These are phyloP conservation scores for Fusarium robinianum DNA, from an alignment of 2,329 filamentous ascomycete species.

Conservation along the genomic window DNA sequence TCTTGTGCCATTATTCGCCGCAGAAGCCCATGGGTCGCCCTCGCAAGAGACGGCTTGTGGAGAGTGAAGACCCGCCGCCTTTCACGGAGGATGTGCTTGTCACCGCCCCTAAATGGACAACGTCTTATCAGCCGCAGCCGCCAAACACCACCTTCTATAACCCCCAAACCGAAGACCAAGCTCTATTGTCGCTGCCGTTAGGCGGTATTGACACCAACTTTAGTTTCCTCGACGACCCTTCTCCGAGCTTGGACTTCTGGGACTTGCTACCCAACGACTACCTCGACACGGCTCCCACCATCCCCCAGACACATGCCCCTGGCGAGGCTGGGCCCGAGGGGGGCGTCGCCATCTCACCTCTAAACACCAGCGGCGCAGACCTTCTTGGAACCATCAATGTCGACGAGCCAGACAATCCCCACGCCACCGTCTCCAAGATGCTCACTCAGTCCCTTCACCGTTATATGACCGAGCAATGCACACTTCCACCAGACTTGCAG, in stretches of 20 bases:
- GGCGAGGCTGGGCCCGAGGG: conserved; percentile 12
- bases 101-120: background rate
- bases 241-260: conserved; percentile 42
- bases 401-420: conserved; percentile 36
- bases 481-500: conserved; percentile 17
- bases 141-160: background rate
- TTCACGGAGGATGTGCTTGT: conserved; percentile 6
- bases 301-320: conserved; percentile 23
- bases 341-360: conserved; percentile 8
- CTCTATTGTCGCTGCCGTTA: conserved; percentile 7
- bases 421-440: conserved; percentile 38
- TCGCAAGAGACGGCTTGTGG: conserved; percentile 56
- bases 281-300: conserved; percentile 19
- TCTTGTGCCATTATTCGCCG: conserved; percentile 63
- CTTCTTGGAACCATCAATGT: conserved; percentile 42
- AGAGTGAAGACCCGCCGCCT: conserved; percentile 38
- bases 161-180: conserved; percentile 10
- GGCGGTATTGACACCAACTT: conserved; percentile 40
- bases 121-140: background rate
- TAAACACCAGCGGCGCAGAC: conserved; percentile 35
- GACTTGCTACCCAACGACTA: conserved; percentile 43
- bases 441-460: conserved; percentile 36
- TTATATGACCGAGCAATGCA: conserved; percentile 32
- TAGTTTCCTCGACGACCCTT: conserved; percentile 41
- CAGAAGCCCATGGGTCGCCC: conserved; percentile 71